Conservation (phyloP, 1,284 basidiomycete species). For the Moesziomyces sp. region DNA sequence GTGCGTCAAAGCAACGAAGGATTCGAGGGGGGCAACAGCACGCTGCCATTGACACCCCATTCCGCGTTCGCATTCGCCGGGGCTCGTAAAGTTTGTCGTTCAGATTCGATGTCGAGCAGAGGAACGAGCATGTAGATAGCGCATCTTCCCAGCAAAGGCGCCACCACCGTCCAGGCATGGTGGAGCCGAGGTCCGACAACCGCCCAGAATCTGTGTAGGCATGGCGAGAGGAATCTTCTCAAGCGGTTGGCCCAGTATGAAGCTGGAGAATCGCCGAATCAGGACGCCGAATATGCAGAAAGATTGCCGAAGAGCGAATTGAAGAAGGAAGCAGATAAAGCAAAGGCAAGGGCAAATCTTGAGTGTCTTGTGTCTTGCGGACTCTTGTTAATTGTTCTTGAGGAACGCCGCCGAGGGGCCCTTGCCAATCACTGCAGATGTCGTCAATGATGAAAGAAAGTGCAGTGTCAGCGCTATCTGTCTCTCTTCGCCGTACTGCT, state of each 20-base stretch:
- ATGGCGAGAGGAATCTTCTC: not conserved
- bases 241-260: not conserved
- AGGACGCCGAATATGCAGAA: not conserved
- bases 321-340: not conserved
- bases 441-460: not conserved
- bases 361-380: not conserved
- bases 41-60: not conserved
- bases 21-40: not conserved
- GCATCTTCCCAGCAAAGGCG: not conserved
- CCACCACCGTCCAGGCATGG: too few relatives aligned
- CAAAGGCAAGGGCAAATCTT: conserved; percentile 4
- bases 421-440: conserved; percentile 23
- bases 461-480: not conserved
- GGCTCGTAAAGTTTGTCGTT: not conserved
- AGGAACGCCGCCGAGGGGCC: conserved; percentile 40
- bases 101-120: not conserved
- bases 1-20: not conserved
- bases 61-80: not conserved
- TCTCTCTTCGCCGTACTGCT: not conserved
- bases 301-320: not conserved
- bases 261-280: not conserved
- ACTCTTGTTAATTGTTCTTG: conserved; percentile 23
- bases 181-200: not conserved
- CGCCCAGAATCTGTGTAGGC: not conserved
- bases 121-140: not conserved